A percentile compares a stretch with the other conserved stretches of the same genome.
Conservation (phyloP, 2,329 filamentous ascomycete species). For the Pseudogymnoascus sp. region DNA sequence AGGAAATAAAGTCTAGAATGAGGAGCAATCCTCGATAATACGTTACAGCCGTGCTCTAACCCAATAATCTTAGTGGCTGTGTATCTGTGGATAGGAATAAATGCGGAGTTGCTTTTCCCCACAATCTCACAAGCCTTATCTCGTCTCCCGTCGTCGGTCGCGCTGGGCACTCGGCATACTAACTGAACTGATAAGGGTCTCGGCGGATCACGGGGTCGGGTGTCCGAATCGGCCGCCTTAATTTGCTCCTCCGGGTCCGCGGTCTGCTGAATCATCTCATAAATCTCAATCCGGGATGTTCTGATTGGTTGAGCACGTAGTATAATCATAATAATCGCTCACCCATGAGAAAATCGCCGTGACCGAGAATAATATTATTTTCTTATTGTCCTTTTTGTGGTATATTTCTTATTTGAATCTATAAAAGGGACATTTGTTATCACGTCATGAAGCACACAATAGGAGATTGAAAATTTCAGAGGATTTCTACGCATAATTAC, state of each 20-base stretch:
- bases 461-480: not conserved
- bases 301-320: not conserved
- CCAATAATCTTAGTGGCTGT: not conserved
- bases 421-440: not conserved
- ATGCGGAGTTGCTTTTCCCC: conserved; percentile 5
- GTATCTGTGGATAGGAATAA: conserved; percentile 1
- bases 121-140: conserved; percentile 7
- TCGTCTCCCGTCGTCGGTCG: not conserved
- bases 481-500: not conserved
- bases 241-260: not conserved
- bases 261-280: not conserved
- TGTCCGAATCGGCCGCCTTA: conserved; percentile 3
- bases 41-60: not conserved
- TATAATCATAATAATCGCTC: not conserved
- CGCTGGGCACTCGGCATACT: not conserved
- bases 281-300: not conserved
- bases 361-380: not conserved
- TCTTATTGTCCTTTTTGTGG: not conserved
- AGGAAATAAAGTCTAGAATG: not conserved
- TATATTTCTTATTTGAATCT: not conserved
- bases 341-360: not conserved
- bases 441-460: not conserved
- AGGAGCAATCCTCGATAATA: not conserved
- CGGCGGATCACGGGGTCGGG: conserved; percentile 3
- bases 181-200: not conserved